Base-by-base conservation (phyloP, 176 grass and related monocot species). In the Musa beccarii region DNA sequence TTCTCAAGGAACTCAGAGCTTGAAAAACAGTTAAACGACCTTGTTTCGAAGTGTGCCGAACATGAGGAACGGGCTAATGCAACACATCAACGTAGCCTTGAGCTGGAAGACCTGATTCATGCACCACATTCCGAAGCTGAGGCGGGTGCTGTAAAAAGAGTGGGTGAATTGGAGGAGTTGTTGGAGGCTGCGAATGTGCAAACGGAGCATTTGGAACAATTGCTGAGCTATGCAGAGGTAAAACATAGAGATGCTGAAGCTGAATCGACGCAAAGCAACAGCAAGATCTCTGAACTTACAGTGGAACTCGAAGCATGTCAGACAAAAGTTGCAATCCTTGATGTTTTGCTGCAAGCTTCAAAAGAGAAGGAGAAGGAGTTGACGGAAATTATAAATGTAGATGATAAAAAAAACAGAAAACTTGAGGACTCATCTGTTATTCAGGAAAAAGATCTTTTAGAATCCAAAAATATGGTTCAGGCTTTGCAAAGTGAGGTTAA, bases 361-460 rank as follows among this genome's bases (percentile, higher is more conserved):
- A 88, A 81, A 56, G 65, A 85, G 71, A 85, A 75, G 11, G 78
- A 88, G 70, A 63, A 29, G 66, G 65, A 85, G 22, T 83, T 79
- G 10, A 83, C 75, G 68, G 77, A 78, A 10, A 88, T 82, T 68
- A 78, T 92, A 61, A 76, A 69, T 78, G 78, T 80, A 88, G 73
- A 81, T 77, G 82, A 80, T 78, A 85, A 84, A 86, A 85, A 96
- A 81, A 96, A 82, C 63, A 86, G 84, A 28, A 85, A 85, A 9
- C 81, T 80, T 66, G 87, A 96, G 84, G 87, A 88, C 17, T 17
- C 79, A 17, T 75, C 85, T 62, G 83, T 80, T 43, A 76, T 75
- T 77, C 26, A 76, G 26, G 80, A 76, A 52, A 73, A 75, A 83
- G 78, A 80, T 22, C 83, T 87, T 72, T 81, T 85, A 74, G 89